phyloP scores from a whole-genome alignment of 768 basidiomycete genomes.

The Rhizopogon sp. region DNA sequence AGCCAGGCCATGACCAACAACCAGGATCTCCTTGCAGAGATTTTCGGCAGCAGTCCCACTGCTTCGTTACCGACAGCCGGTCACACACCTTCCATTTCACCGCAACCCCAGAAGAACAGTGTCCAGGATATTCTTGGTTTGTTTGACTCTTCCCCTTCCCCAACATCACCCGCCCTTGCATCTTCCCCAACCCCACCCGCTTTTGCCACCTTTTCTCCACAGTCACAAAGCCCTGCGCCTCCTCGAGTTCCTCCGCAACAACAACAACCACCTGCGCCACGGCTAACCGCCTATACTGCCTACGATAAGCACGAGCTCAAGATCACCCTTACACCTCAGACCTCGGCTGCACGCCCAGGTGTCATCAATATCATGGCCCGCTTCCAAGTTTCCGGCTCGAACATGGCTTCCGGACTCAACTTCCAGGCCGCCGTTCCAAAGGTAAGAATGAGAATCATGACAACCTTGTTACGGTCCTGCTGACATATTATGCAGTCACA shows the following conservation, averaged over 20 bases:
- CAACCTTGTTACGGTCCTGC: neutral
- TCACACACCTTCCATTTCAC: conserved; percentile 35
- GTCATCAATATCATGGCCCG: conserved; percentile 86
- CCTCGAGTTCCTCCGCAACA: conserved; percentile 30
- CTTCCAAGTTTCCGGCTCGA: conserved; percentile 66
- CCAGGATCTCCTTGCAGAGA: conserved; percentile 87
- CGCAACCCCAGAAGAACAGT: conserved; percentile 48
- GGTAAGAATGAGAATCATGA: conserved; percentile 36
- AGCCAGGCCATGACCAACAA: conserved; percentile 52
- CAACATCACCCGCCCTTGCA: conserved; percentile 19
- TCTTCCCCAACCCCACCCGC: conserved; percentile 11
- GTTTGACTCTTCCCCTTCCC: conserved; percentile 54
- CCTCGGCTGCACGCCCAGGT: conserved; percentile 75
- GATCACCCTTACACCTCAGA: conserved; percentile 87
- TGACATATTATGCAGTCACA: conserved; percentile 62
- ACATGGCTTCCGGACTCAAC: conserved; percentile 58
- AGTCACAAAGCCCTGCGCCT: conserved; percentile 32
- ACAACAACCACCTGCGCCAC: conserved; percentile 37
- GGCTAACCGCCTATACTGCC: conserved; percentile 71
- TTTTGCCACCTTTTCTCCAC: conserved; percentile 30
- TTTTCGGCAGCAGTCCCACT: conserved; percentile 62
- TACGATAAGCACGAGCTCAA: conserved; percentile 91
- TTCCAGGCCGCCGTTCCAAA: conserved; percentile 99
- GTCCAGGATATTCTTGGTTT: conserved; percentile 91
- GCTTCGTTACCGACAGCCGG: conserved; percentile 21